Evolutionary conservation across 208 protist species (phyloP).

Genomic region (Endotrypanum monterogeii): DNA sequence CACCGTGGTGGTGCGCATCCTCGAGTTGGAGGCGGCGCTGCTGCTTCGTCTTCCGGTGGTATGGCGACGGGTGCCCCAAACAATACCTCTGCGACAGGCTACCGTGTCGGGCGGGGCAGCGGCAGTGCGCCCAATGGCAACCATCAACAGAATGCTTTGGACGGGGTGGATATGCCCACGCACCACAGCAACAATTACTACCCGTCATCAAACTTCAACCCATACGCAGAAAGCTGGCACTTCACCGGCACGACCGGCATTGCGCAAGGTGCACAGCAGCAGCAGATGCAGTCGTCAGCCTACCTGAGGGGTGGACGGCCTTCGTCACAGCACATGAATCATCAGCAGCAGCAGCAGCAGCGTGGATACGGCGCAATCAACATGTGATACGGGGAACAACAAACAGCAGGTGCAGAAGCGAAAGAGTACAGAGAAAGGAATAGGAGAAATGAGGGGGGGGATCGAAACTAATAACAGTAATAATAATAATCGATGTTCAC

Average conservation of each 20-base stretch:
- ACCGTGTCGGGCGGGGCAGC: slow-evolving; percentile 19
- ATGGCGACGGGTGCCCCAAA: background rate
- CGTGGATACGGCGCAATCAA: slow-evolving; percentile 3
- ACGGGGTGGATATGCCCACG: slow-evolving; percentile 11
- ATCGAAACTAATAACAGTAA: no score
- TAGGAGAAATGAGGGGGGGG: no score
- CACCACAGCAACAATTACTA: slow-evolving; percentile 17
- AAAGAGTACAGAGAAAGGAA: background rate
- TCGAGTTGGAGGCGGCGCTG: background rate
- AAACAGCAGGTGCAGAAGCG: background rate
- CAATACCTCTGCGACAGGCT: slow-evolving; percentile 11
- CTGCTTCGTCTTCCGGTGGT: slow-evolving; percentile 3
- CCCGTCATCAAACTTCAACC: slow-evolving; percentile 29
- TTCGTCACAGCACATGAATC: background rate
- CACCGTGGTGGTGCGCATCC: slow-evolving; percentile 3
- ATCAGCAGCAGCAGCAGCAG: slow-evolving; percentile 6
- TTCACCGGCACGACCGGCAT: slow-evolving; percentile 21
- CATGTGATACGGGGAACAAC: background rate
- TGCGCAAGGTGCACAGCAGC: slow-evolving; percentile 1
- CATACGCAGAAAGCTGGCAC: slow-evolving; percentile 31
- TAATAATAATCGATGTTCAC: no score
- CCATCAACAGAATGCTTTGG: background rate
- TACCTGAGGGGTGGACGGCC: background rate
- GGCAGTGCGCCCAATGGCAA: background rate
- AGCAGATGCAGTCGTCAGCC: slow-evolving; percentile 4